These are phyloP conservation scores for Lentinus polychrous DNA, from an alignment of 1,284 basidiomycete genomes.

Conservation along the genomic window DNA sequence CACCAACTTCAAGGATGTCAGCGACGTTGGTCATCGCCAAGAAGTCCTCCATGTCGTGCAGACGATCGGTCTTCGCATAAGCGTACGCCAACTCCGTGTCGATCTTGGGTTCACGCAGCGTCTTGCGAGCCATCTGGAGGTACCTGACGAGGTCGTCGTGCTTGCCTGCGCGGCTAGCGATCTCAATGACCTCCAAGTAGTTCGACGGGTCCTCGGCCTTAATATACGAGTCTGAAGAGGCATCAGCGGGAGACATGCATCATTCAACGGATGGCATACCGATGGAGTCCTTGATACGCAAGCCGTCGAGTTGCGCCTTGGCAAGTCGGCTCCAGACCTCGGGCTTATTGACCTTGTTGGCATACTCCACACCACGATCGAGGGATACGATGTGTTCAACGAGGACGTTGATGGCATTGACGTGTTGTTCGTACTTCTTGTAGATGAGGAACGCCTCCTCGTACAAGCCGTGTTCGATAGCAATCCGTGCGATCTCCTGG, in stretches of 20 bases:
- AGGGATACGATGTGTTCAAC: constrained; percentile 98
- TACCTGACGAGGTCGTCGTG: constrained; percentile 97
- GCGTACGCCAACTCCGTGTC: constrained; percentile 97
- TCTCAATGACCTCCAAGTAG: constrained; percentile 96
- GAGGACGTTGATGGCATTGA: constrained; percentile 93
- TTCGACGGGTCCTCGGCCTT: constrained; percentile 97
- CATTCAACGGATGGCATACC: constrained; percentile 38
- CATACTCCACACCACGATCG: constrained; percentile 94
- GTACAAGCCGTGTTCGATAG: constrained; percentile 92
- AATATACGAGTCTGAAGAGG: constrained; percentile 85
- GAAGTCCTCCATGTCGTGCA: constrained; percentile 99
- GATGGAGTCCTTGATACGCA: constrained; percentile 97
- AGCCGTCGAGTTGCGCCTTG: constrained; percentile 98
- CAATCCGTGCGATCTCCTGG: constrained; percentile 94
- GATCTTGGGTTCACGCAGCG: constrained; percentile 94
- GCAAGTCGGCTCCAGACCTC: constrained; percentile 97
- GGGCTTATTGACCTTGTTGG: constrained; percentile 94
- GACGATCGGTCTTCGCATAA: constrained; percentile 93
- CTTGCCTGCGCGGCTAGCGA: constrained; percentile 93
- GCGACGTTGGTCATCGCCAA: constrained; percentile 98
- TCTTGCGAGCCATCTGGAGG: constrained; percentile 99
- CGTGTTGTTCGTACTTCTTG: constrained; percentile 92
- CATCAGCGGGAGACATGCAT: background rate
- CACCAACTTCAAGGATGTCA: constrained; percentile 92
- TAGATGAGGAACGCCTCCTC: constrained; percentile 97